Percentiles rank a stretch among this genome's conserved stretches.
These are phyloP conservation scores for Saitozyma sp. DNA, from an alignment of 768 basidiomycete genomes.

Conservation along the genomic window DNA sequence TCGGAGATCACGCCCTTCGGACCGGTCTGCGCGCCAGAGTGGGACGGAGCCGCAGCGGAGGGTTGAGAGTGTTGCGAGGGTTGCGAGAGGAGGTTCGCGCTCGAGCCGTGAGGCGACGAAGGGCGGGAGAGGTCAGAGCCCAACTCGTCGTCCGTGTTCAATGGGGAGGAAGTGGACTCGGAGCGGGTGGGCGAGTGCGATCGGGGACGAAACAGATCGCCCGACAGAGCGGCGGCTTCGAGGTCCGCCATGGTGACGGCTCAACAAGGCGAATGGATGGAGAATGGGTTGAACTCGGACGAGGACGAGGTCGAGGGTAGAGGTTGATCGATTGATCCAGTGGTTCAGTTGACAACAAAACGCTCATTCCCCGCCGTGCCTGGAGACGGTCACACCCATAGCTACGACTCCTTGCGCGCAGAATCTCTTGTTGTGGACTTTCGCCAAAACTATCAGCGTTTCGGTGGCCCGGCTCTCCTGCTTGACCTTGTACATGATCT, in stretches of 20 bases:
- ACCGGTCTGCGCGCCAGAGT: conserved; percentile 29
- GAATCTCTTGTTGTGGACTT: no score
- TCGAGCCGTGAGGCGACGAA: background rate
- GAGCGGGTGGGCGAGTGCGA: conserved; percentile 24
- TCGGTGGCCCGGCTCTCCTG: no score
- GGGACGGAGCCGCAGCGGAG: background rate
- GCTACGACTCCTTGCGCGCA: no score
- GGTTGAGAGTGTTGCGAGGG: background rate
- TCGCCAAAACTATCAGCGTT: no score
- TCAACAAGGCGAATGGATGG: no score
- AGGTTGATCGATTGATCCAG: no score
- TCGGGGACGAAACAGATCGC: conserved; percentile 19
- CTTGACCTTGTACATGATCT: no score
- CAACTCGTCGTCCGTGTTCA: conserved; percentile 34
- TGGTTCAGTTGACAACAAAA: no score
- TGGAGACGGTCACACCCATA: no score
- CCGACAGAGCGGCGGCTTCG: conserved; percentile 27
- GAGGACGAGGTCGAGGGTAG: no score
- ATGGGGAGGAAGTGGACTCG: conserved; percentile 14
- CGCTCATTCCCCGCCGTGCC: no score
- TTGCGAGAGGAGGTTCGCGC: background rate
- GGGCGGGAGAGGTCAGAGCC: conserved; percentile 10
- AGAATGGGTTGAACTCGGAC: no score
- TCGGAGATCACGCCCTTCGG: conserved; percentile 39
- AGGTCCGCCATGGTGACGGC: conserved; percentile 13